Conservation (phyloP, 495 filamentous ascomycete species). For the Amphirosellinia nigrospora region DNA sequence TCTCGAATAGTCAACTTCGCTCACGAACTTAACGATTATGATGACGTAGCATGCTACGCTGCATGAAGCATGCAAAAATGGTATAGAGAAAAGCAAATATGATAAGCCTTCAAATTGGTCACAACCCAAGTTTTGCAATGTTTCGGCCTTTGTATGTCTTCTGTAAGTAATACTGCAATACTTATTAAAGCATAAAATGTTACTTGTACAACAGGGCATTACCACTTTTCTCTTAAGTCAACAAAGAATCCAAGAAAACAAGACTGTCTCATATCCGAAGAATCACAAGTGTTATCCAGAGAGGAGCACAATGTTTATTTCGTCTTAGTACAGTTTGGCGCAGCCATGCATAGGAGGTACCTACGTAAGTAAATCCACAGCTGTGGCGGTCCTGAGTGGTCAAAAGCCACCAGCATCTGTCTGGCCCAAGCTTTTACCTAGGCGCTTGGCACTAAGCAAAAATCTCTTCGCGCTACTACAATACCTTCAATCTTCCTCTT, state of each 20-base stretch:
- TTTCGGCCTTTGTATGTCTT: not conserved
- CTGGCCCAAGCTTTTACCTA: conserved; percentile 21
- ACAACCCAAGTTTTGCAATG: not conserved
- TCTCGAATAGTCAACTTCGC: not conserved
- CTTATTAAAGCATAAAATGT: not conserved
- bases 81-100: conserved; percentile 21
- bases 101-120: not conserved
- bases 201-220: not conserved
- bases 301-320: not conserved
- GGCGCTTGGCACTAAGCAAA: conserved; percentile 15
- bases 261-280: not conserved
- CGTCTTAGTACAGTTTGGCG: not conserved
- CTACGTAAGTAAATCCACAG: not conserved
- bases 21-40: conserved; percentile 32
- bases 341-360: not conserved
- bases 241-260: not conserved
- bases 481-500: not conserved
- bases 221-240: not conserved
- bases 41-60: conserved; percentile 3
- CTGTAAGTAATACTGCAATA: not conserved
- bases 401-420: not conserved
- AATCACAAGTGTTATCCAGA: not conserved
- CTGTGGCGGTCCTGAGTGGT: not conserved
- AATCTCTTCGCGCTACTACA: conserved; percentile 18
- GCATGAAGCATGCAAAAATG: not conserved